Percentiles rank a stretch among this genome's conserved stretches.
Conservation (phyloP, 495 filamentous ascomycete genomes). For the Aspergillus saccharolyticus region DNA sequence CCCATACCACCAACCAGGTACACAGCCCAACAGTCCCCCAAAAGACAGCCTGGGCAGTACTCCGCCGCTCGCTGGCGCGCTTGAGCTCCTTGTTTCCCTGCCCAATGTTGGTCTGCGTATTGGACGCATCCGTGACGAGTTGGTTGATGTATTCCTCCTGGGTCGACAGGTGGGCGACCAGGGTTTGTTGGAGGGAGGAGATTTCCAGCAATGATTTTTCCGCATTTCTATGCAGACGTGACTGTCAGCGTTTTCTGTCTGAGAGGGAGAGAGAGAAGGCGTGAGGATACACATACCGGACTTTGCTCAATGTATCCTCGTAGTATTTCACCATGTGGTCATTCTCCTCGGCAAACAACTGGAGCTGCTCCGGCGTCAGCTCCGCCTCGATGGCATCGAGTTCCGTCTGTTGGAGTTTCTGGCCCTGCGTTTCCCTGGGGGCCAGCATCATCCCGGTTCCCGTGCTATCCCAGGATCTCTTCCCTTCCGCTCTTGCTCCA, state of each 20-base stretch:
- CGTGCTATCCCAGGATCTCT: no score
- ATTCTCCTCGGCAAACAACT: conserved; percentile 92
- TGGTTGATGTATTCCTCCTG: conserved; percentile 86
- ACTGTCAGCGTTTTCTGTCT: neutral
- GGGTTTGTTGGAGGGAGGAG: conserved; percentile 80
- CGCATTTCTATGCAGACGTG: conserved; percentile 55
- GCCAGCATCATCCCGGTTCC: neutral
- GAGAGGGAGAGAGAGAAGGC: conserved; percentile 3
- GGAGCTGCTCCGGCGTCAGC: conserved; percentile 75
- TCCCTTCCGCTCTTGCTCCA: no score
- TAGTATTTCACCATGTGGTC: conserved; percentile 87
- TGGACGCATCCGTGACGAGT: conserved; percentile 75
- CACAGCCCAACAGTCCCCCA: conserved; percentile 81
- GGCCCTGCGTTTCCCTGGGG: conserved; percentile 10
- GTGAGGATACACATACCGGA: conserved; percentile 79
- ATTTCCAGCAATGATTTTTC: conserved; percentile 92
- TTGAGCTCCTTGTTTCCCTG: conserved; percentile 89
- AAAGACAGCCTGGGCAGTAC: conserved; percentile 84
- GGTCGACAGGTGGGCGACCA: conserved; percentile 75
- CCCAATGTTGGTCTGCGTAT: conserved; percentile 79
- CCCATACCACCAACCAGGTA: conserved; percentile 81
- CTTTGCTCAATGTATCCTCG: conserved; percentile 85
- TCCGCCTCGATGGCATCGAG: conserved; percentile 51
- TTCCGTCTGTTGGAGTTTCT: conserved; percentile 36
- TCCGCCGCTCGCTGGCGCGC: conserved; percentile 70